phyloP scores from a whole-genome alignment of 2,329 filamentous ascomycete genomes.

The Dactylellina cionopaga region DNA sequence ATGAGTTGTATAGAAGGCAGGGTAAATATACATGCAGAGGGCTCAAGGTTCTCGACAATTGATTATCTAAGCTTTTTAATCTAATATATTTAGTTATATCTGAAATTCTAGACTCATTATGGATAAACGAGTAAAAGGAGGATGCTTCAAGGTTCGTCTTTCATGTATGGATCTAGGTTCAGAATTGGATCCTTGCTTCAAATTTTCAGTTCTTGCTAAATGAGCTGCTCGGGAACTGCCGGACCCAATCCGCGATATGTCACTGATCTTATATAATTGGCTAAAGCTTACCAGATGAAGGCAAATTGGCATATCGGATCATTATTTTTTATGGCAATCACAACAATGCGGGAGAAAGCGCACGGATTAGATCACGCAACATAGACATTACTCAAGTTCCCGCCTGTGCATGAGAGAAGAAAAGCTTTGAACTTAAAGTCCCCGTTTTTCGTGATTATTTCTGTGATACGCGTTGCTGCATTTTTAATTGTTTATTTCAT shows the following conservation, averaged over 20 bases:
- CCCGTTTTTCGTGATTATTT: no score
- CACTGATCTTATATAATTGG: neutral
- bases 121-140: neutral
- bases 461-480: constrained; percentile 81
- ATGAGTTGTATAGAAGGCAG: neutral
- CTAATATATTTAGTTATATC: neutral
- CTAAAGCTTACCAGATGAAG: neutral
- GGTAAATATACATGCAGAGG: neutral
- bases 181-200: neutral
- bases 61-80: neutral
- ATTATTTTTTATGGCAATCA: no score
- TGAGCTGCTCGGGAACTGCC: neutral
- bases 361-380: no score
- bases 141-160: no score
- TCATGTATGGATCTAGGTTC: no score
- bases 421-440: no score
- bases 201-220: neutral
- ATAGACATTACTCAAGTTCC: no score
- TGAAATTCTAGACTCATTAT: neutral
- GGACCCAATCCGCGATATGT: neutral
- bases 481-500: constrained; percentile 84
- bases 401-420: no score
- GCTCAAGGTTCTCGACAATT: neutral
- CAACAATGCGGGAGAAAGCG: no score
- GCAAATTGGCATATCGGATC: no score